Conservation (phyloP, 2,329 filamentous ascomycete species). For the Aspergillus texensis region DNA sequence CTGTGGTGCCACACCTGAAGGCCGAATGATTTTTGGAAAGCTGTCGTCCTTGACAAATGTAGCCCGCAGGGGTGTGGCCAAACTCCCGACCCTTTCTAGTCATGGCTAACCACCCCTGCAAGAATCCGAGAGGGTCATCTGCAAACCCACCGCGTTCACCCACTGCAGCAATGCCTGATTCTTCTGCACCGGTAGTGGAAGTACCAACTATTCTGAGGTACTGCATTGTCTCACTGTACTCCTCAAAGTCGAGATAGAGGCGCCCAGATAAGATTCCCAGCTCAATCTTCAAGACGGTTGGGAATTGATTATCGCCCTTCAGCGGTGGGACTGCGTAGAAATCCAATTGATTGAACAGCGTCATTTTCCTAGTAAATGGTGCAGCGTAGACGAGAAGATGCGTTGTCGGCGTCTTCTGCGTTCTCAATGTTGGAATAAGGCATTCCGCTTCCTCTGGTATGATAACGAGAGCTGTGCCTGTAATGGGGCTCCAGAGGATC, state of each 20-base stretch:
- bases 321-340: conserved; percentile 51
- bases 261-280: conserved; percentile 64
- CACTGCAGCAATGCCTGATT: background rate
- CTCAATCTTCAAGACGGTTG: conserved; percentile 49
- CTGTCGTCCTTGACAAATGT: conserved; percentile 34
- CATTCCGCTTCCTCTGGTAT: conserved; percentile 66
- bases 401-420: conserved; percentile 30
- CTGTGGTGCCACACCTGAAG: conserved; percentile 16
- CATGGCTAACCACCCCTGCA: conserved; percentile 39
- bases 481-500: conserved; percentile 58
- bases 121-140: conserved; percentile 27
- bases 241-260: conserved; percentile 51
- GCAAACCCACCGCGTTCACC: background rate
- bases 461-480: conserved; percentile 57
- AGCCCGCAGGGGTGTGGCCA: conserved; percentile 38
- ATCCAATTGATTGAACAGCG: conserved; percentile 57
- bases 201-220: background rate
- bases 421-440: conserved; percentile 52
- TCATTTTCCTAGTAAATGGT: conserved; percentile 63
- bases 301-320: conserved; percentile 36
- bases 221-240: conserved; percentile 24
- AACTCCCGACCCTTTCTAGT: conserved; percentile 39
- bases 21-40: conserved; percentile 31
- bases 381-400: conserved; percentile 62
- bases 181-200: background rate